These are phyloP conservation scores for Strobilomyces dryophilus DNA, from an alignment of 768 basidiomycete genomes.

Conservation along the genomic window DNA sequence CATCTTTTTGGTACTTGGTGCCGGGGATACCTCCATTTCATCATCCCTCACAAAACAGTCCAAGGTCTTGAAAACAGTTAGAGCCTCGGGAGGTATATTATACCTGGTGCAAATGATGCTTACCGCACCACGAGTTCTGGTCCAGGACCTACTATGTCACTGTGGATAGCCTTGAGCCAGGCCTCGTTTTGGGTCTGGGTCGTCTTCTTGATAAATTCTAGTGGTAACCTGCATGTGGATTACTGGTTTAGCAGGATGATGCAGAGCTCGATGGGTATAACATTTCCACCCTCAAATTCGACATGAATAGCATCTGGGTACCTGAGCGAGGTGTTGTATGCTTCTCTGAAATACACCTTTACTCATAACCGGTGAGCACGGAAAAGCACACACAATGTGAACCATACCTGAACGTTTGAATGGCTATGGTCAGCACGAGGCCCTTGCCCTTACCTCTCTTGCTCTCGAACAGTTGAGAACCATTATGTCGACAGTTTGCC, in stretches of 20 bases:
- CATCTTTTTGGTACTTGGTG: conserved; percentile 21
- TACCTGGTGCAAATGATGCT: neutral
- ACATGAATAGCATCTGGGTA: conserved; percentile 39
- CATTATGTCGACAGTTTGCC: conserved; percentile 17
- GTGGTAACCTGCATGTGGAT: conserved; percentile 42
- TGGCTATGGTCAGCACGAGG: conserved; percentile 27
- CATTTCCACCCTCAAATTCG: conserved; percentile 29
- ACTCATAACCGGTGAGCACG: neutral
- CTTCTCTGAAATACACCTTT: conserved; percentile 40
- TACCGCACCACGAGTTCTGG: conserved; percentile 15
- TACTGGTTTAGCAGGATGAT: conserved; percentile 43
- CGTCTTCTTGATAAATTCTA: conserved; percentile 34
- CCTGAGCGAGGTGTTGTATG: conserved; percentile 31
- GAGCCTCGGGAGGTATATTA: neutral
- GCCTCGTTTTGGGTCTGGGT: conserved; percentile 36
- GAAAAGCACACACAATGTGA: neutral
- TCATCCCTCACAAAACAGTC: conserved; percentile 43
- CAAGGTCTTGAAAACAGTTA: conserved; percentile 27
- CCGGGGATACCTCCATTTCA: conserved; percentile 26
- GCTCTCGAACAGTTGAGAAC: conserved; percentile 37
- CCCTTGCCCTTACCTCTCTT: conserved; percentile 23
- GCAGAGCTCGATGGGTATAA: conserved; percentile 51
- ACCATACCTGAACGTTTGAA: conserved; percentile 32
- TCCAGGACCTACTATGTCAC: conserved; percentile 20
- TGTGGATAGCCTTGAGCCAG: conserved; percentile 37